These are phyloP conservation scores for Lojkania enalia DNA, from an alignment of 2,329 filamentous ascomycete species.

Conservation along the genomic window DNA sequence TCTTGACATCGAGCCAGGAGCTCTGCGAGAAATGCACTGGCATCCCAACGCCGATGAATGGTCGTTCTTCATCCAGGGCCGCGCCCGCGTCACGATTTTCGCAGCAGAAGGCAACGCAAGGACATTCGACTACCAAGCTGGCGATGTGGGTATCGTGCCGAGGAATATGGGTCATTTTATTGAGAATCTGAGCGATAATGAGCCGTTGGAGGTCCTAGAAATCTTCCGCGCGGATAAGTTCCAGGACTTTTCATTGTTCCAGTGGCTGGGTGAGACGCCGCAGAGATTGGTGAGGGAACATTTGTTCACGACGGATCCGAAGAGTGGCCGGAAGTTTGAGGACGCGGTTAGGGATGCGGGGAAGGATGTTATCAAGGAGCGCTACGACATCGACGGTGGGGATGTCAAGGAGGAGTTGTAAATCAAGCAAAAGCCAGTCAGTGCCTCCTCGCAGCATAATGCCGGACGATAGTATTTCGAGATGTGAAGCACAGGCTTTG, in stretches of 20 bases:
- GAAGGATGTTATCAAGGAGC: conserved; percentile 53
- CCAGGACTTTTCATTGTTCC: conserved; percentile 71
- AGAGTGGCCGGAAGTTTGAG: conserved; percentile 65
- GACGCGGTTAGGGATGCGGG: conserved; percentile 63
- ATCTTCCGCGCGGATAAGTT: conserved; percentile 74
- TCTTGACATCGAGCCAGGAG: conserved; percentile 70
- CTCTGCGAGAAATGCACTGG: conserved; percentile 81
- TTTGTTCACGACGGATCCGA: conserved; percentile 64
- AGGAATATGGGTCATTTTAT: conserved; percentile 79
- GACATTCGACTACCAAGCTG: conserved; percentile 75
- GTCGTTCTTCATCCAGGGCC: conserved; percentile 76
- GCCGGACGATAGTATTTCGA: too few relatives aligned
- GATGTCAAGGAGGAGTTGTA: conserved; percentile 29
- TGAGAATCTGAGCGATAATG: conserved; percentile 74
- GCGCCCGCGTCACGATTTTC: conserved; percentile 75
- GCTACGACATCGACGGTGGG: conserved; percentile 25
- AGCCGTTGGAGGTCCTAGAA: conserved; percentile 75
- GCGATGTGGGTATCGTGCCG: conserved; percentile 77
- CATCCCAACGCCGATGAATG: conserved; percentile 79
- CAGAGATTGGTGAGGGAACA: conserved; percentile 67
- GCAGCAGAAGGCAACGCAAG: conserved; percentile 68
- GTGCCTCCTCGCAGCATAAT: too few relatives aligned
- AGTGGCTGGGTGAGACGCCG: conserved; percentile 76
- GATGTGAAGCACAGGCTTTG: too few relatives aligned
- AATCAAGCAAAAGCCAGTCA: too few relatives aligned